Evolutionary conservation across 169 alveolate species (phyloP), one percentile per base, ranked within the genome.

Genomic region (Eimeria zaria): DNA sequence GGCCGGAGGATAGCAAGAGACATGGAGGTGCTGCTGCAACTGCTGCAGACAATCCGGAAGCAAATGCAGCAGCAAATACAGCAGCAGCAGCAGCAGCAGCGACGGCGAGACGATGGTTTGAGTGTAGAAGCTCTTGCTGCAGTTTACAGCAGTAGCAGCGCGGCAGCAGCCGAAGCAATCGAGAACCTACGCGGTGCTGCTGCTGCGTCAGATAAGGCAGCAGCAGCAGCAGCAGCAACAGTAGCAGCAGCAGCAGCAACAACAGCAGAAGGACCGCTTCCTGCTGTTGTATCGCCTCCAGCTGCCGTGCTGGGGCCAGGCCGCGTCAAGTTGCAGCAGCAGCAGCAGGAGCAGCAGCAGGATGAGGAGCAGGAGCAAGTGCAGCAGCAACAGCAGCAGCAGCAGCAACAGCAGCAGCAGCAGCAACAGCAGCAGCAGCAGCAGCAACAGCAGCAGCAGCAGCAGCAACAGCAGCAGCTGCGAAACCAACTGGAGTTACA

Each of bases 41-140:
- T 80, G 89, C 69, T 80, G 89, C 69, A 48, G 14, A 80, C 44
- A 9, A n/a, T 80, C 9, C 89, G 48, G 67, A 33, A 80, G 69
- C 89, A 80, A 27, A 46, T 46, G 69, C 89, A 80, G 44, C 89
- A 41, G 39, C 89, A 30, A 30, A n/a, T n/a, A n/a, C 69, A 41
- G 89, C 89, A 46, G 89, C 89, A 33, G 27, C 85, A 24, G 89
- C 69, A 80, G 89, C 67, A 80, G 84, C 84, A 74, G 58, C 84
- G 33, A 51, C 84, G 33, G 53, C 55, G 41, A 20, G 60, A 27
- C 1, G 67, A 46, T 1, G 11, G 20, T 33, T 44, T 22, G 20
- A 16, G 14, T 44, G 69, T 80, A 7, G 89, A 16, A 9, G 60
- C 3, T 22, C 48, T 33, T 20, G 89, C 69, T 48, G 39, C 89